A percentile compares a stretch with the other conserved stretches of the same genome.
phyloP scores from a whole-genome alignment of 2,329 filamentous ascomycete species.

The Xylariaceae sp. region DNA sequence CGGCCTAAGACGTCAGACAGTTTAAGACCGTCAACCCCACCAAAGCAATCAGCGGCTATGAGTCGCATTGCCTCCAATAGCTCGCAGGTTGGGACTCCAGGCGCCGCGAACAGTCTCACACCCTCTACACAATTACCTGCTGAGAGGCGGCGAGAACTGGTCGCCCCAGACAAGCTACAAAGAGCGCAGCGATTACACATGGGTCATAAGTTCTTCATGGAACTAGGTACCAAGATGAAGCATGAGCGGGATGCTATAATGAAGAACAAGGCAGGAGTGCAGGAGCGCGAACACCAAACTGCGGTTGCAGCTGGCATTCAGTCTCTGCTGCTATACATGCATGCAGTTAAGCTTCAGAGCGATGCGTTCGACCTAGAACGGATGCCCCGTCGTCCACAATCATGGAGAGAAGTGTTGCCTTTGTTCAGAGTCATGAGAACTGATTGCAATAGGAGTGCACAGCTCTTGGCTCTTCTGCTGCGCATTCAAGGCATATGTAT shows the following conservation, averaged over 20 bases:
- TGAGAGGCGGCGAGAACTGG: conserved; percentile 46
- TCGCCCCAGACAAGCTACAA: conserved; percentile 40
- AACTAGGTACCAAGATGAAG: conserved; percentile 59
- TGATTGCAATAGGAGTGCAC: conserved; percentile 35
- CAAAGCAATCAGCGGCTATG: conserved; percentile 58
- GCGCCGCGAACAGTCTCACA: conserved; percentile 51
- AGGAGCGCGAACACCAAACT: conserved; percentile 38
- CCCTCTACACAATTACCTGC: conserved; percentile 44
- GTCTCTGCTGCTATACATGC: conserved; percentile 52
- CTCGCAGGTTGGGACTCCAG: conserved; percentile 59
- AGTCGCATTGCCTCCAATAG: conserved; percentile 61
- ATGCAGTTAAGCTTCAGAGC: conserved; percentile 59
- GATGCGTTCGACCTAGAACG: conserved; percentile 52
- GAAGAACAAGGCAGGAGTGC: conserved; percentile 31
- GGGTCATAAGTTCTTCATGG: conserved; percentile 47
- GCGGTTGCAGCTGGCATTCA: conserved; percentile 42
- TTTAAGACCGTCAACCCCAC: conserved; percentile 57
- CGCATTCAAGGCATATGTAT: conserved; percentile 42
- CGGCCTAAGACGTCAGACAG: conserved; percentile 53
- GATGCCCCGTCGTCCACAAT: conserved; percentile 48
- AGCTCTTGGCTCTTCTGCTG: conserved; percentile 37
- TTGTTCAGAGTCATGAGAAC: conserved; percentile 35
- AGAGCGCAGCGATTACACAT: conserved; percentile 44
- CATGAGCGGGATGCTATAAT: conserved; percentile 60
- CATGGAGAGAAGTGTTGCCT: conserved; percentile 37